Base-by-base conservation (phyloP, 192 early-diverging fungal species). In the Backusella australiensis region DNA sequence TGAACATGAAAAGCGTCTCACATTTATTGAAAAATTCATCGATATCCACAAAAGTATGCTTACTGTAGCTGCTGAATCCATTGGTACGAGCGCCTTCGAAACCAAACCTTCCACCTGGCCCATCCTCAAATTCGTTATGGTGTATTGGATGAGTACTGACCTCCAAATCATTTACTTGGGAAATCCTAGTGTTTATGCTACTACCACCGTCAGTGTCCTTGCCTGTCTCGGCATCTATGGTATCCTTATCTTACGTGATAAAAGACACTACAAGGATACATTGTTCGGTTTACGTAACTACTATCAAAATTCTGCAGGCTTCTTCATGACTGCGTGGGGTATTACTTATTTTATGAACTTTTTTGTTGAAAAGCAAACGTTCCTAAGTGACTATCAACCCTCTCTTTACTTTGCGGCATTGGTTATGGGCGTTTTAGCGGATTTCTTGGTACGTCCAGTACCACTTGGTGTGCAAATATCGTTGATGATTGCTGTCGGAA, bases 301-400 rank as follows among this genome's bases (percentile, higher is more conserved):
- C 78, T 93, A 88, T 77, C 78, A 88, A 49, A 79, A 87, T 7
- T 85, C 87, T 14, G 87, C 88, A 35, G 88, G 89, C 26, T 91
- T 96, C 72, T 86, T 93, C 52, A 86, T 91, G 32, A 56, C 90
- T 14, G 94, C 90, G 14, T 99, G 96, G 96, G 76, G 81, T 21
- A 82, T 93, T 49, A 96, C 98, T 84, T 97, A 94, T 79, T 42
- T 94, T 11, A 94, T 95, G 19, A 98, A 98, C 82, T 95, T 93
- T 83, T 77, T 96, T 19, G 96, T 98, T 95, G 85, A 84, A 23
- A 95, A 96, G 36, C 94, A 96, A 81, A 85, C 95, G 44, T 97
- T 98, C 82, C 82, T 96, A 44, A 96, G 98, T 79, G 96, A 99
- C 77, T 99, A 98, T 79, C 87, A 97, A n/a, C 96, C 97, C 5